Evolutionary conservation across 257 asterid genomes (phyloP), one percentile per base, ranked within the genome.

Genomic region (Capsicum rhomboideum): DNA sequence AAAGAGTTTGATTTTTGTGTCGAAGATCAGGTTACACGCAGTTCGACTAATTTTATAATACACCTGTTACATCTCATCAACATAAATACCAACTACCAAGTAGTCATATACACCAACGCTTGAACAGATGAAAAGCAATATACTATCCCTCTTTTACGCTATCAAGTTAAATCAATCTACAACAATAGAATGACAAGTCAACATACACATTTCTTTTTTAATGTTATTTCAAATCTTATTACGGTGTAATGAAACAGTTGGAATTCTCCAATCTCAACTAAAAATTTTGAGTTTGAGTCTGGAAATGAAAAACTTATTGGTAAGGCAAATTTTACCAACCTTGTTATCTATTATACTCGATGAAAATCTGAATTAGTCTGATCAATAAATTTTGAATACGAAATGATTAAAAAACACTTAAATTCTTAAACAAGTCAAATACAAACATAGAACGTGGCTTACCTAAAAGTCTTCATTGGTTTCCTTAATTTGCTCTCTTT

Each of bases 401-500:
- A 40, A 13, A 40, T 71, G 8, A 71, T 42, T 34, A 72, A 71
- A 34, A 74, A n/a, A 31, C 1, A 31, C 0, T 29, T 14, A 18
- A 13, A 50, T 42, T 69, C 54, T 1, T 20, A 10, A 72, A 72
- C 13, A 46, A 44, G 55, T 72, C 56, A n/a, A 42, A 44, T 44
- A 29, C 44, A 12, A 29, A 4, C 8, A 56, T 42, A 72, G 56
- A 72, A 72, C 58, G 56, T 72, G 46, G 37, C 64, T 66, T 44
- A 72, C 80, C 21, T 72, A 72, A 72, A 13, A 84, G 87, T 69
- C 78, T 42, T 40, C 86, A 83, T 87, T 75, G 88, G 68, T 72
- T 85, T 81, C 90, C 93, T 89, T 88, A 85, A 88, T 89, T 87
- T 23, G 55, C 92, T 86, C 87, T 64, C 16, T 31, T n/a, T 75